Evolutionary conservation across 1,284 basidiomycete genomes (phyloP), one percentile per base, ranked within the genome.

Genomic region (Abortiporus biennis): DNA sequence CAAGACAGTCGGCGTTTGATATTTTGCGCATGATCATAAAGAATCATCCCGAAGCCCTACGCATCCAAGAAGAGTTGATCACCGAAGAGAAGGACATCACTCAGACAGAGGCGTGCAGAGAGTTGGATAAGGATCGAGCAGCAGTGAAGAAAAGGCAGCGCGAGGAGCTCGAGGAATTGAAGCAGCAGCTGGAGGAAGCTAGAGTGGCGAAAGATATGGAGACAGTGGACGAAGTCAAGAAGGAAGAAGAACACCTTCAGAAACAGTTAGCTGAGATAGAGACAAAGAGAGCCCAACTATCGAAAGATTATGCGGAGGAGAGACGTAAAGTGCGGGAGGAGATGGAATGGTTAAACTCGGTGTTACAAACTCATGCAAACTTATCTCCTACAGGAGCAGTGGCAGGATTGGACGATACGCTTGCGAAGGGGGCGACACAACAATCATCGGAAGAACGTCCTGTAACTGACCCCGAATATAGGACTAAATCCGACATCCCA

Each of bases 21-120:
- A 50, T 53, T 17, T 4, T 57, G 6, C n/a, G 31, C 4, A 5
- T 30, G 1, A 21, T 53, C 30, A 21, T 54, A 15, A 34, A 19
- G 6, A 41, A 47, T 13, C 13, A 11, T 9, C 43, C 48, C 6
- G 3, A 31, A 11, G 31, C 40, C 13, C 38, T 54, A 2, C 45
- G 41, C 22, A 43, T 55, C 23, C 46, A 47, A 27, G 8, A 30
- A 8, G 46, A 46, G 44, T 25, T 46, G 13, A 39, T 53, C 31
- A 68, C 64, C 15, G 56, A 61, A 17, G 54, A 55, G 17, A 52
- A 61, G 40, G 59, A 61, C 33, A 61, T 69, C 33, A 57, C 57
- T 22, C 54, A 69, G 48, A 70, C 68, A 0, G 54, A 56, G 17
- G 59, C 58, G 0, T 57, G 63, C 8, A 54, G 48, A 19, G 64